Conservation (phyloP, 176 grass and related monocot genomes). For the Sorghum bicolor region Sorghum_bicolor_NCBIv3 NC_012871.2:7205001-7205500, state of each 20-base stretch:
- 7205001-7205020: not conserved
- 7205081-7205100: constrained; percentile 60
- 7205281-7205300: not conserved
- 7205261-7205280: not conserved
- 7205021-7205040: constrained; percentile 6
- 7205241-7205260: constrained; percentile 8
- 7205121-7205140: constrained; percentile 98
- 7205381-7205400: not conserved
- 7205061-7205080: constrained; percentile 26
- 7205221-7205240: constrained; percentile 1
- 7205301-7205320: not conserved
- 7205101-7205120: constrained; percentile 92
- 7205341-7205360: constrained; percentile 6
- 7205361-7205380: not conserved
- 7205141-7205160: constrained; percentile 82
- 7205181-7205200: constrained; percentile 44
- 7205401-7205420: not conserved
- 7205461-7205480: not conserved
- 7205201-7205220: not conserved
- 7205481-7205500: not conserved
- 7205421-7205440: not conserved
- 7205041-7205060: not conserved
- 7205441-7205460: not conserved
- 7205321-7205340: constrained; percentile 2
- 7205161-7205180: constrained; percentile 84